Conservation (phyloP, 2,329 filamentous ascomycete species). For the Pseudocercospora fuligena region DNA sequence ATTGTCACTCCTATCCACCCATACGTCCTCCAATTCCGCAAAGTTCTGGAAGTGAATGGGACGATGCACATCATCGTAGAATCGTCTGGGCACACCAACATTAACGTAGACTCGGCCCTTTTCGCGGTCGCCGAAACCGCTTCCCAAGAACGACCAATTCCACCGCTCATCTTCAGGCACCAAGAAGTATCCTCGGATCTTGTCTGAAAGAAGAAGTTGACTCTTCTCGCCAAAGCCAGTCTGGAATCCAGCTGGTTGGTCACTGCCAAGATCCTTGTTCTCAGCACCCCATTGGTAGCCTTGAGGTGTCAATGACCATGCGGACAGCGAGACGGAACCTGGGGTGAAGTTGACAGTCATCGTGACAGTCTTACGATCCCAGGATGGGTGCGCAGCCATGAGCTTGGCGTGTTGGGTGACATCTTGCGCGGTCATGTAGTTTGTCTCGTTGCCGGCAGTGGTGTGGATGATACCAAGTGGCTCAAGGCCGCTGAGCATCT, state of each 20-base stretch:
- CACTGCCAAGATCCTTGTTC: conserved; percentile 89
- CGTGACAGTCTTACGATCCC: conserved; percentile 90
- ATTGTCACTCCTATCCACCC: conserved; percentile 90
- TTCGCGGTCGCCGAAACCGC: conserved; percentile 81
- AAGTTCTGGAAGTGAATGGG: conserved; percentile 97
- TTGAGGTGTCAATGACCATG: conserved; percentile 88
- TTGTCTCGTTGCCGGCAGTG: conserved; percentile 88
- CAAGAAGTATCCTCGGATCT: conserved; percentile 94
- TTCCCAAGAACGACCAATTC: conserved; percentile 99
- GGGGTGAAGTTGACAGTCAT: conserved; percentile 97
- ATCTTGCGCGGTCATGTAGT: conserved; percentile 94
- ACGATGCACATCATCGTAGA: conserved; percentile 91
- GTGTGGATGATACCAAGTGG: conserved; percentile 95
- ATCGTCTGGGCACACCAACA: conserved; percentile 84
- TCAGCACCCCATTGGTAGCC: conserved; percentile 97
- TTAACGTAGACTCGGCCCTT: conserved; percentile 85
- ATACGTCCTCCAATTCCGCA: conserved; percentile 94
- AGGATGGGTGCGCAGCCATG: conserved; percentile 78
- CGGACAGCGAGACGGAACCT: conserved; percentile 90
- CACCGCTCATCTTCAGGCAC: conserved; percentile 88
- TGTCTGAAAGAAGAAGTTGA: conserved; percentile 88
- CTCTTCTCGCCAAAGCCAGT: conserved; percentile 85
- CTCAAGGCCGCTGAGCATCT: conserved; percentile 84
- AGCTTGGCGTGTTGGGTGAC: conserved; percentile 92
- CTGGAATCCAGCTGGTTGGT: conserved; percentile 92